These are phyloP conservation scores for Cercospora nicotianae DNA, from an alignment of 2,329 filamentous ascomycete genomes.

Conservation along the genomic window DNA sequence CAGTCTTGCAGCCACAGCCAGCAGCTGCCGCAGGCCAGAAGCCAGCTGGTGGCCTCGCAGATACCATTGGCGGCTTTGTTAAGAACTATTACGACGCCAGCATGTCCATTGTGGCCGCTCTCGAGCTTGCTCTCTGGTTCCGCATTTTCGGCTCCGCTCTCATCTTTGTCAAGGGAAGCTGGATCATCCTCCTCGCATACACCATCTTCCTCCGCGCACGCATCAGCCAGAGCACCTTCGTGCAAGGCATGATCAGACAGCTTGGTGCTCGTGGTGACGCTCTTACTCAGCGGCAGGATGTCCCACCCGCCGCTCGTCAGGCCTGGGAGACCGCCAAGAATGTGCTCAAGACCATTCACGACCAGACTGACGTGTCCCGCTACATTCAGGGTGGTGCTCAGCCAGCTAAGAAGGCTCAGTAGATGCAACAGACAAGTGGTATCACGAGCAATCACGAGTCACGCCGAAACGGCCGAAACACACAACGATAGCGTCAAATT, in stretches of 20 bases:
- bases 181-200: conserved; percentile 84
- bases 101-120: conserved; percentile 86
- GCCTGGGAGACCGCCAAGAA: conserved; percentile 80
- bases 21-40: conserved; percentile 56
- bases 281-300: conserved; percentile 80
- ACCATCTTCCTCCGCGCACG: conserved; percentile 89
- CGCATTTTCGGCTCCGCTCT: conserved; percentile 78
- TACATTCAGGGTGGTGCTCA: conserved; percentile 27
- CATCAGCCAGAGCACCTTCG: conserved; percentile 85
- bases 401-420: conserved; percentile 65
- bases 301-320: conserved; percentile 74
- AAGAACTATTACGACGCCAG: conserved; percentile 97
- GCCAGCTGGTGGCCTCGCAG: conserved; percentile 65
- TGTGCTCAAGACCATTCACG: conserved; percentile 69
- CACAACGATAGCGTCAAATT: not conserved
- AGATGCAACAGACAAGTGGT: conserved; percentile 27
- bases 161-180: conserved; percentile 85
- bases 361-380: conserved; percentile 66
- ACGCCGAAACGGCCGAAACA: conserved; percentile 16
- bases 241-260: conserved; percentile 77
- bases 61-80: conserved; percentile 87
- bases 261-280: conserved; percentile 76
- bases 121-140: conserved; percentile 86
- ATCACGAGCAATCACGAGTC: conserved; percentile 10
- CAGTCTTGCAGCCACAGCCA: conserved; percentile 71